phyloP scores from a whole-genome alignment of 306 rosid genomes.

The Cotoneaster glaucophyllus region DNA sequence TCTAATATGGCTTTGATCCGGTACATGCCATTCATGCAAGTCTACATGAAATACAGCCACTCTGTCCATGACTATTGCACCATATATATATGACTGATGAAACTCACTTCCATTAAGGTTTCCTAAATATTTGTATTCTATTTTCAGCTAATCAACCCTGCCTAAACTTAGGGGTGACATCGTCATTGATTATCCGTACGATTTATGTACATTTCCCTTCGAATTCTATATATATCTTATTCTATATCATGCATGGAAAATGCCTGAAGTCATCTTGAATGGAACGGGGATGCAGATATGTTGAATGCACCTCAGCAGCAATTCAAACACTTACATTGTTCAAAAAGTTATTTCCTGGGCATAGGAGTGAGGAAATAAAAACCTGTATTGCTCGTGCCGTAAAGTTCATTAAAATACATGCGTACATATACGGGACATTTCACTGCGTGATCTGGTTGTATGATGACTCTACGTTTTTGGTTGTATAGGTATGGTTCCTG shows the following conservation, averaged over 20 bases:
- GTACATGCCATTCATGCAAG: too few species aligned
- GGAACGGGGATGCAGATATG: conserved; percentile 20
- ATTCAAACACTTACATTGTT: conserved; percentile 30
- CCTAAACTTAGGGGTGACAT: conserved; percentile 39
- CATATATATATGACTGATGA: too few species aligned
- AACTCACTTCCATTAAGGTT: too few species aligned
- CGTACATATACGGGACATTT: background rate
- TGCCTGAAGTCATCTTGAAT: background rate
- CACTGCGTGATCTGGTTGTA: background rate
- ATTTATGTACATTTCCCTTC: background rate
- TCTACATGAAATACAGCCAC: too few species aligned
- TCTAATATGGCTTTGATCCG: too few species aligned
- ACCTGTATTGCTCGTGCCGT: conserved; percentile 21
- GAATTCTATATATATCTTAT: background rate
- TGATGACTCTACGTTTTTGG: background rate
- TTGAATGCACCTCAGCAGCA: conserved; percentile 35
- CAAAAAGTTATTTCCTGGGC: conserved; percentile 19
- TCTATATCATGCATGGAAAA: too few species aligned
- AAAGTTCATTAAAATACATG: conserved; percentile 11
- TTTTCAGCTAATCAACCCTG: conserved; percentile 30
- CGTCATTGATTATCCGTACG: conserved; percentile 34
- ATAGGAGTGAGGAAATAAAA: conserved; percentile 27
- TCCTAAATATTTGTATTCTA: background rate
- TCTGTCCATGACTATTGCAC: too few species aligned
- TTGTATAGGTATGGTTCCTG: conserved; percentile 33